Evolutionary conservation across 208 protist genomes (phyloP).

Genomic region (Crithidia thermophila): DNA sequence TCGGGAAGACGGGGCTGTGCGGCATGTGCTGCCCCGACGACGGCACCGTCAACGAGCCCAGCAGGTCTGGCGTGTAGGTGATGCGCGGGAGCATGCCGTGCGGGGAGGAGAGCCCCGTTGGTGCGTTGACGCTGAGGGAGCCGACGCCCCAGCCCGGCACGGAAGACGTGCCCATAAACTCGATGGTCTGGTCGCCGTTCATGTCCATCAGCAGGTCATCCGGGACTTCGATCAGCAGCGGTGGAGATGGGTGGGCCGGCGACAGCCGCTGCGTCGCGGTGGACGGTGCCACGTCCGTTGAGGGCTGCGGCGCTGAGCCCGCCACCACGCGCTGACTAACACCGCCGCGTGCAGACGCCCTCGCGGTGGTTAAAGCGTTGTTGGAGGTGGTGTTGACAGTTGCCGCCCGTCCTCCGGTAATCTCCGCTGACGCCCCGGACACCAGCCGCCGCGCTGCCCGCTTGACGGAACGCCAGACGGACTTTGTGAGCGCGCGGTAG

Average conservation of each 20-base stretch:
- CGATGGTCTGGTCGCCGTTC: slow-evolving; percentile 1
- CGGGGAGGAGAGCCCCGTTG: not conserved
- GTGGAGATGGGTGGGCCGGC: slow-evolving; percentile 9
- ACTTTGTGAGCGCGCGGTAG: slow-evolving; percentile 20
- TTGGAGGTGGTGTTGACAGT: not conserved
- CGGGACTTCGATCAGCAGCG: slow-evolving; percentile 30
- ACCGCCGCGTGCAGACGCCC: not conserved
- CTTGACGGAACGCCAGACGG: slow-evolving; percentile 32
- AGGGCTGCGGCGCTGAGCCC: no score
- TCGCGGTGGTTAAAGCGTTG: not conserved
- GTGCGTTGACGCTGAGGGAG: slow-evolving; percentile 9
- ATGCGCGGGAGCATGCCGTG: not conserved
- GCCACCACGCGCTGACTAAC: not conserved
- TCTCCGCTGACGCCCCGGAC: not conserved
- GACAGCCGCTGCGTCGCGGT: not conserved
- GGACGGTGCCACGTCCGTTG: not conserved
- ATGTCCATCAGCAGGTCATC: slow-evolving; percentile 28
- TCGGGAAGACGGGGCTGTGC: slow-evolving; percentile 12
- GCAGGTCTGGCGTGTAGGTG: slow-evolving; percentile 11
- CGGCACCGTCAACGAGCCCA: slow-evolving; percentile 3
- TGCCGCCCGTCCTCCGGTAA: not conserved
- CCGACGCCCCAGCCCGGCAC: slow-evolving; percentile 11
- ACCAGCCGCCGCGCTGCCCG: slow-evolving; percentile 22
- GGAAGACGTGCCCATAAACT: slow-evolving; percentile 5
- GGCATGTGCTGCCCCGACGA: not conserved